Evolutionary conservation across 2,329 filamentous ascomycete genomes (phyloP).

Genomic region (Clonostachys chloroleuca): DNA sequence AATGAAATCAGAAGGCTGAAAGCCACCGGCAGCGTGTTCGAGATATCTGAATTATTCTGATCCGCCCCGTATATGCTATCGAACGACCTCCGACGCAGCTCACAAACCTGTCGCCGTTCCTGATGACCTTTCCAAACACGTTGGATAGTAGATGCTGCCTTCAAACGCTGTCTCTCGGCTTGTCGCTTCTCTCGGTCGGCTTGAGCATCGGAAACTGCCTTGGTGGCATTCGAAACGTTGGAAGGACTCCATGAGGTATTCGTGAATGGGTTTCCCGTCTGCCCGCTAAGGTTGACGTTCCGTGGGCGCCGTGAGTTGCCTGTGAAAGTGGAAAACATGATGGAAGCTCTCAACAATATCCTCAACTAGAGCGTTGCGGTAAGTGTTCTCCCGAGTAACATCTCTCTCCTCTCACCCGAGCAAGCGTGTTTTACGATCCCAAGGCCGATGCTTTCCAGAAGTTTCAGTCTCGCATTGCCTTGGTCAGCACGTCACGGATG

Average conservation of each 20-base stretch:
- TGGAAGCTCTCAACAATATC: background rate
- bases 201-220: slow-evolving; percentile 79
- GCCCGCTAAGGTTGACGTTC: slow-evolving; percentile 91
- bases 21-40: slow-evolving; percentile 28
- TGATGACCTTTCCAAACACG: slow-evolving; percentile 76
- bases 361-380: no score
- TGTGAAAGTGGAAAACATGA: slow-evolving; percentile 90
- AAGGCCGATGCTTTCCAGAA: no score
- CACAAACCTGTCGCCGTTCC: slow-evolving; percentile 53
- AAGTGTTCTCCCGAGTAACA: no score
- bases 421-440: no score
- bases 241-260: slow-evolving; percentile 53
- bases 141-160: slow-evolving; percentile 72
- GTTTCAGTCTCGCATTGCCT: no score
- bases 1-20: slow-evolving; percentile 44
- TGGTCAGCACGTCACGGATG: no score
- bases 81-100: slow-evolving; percentile 55
- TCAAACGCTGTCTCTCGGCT: slow-evolving; percentile 71
- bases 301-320: slow-evolving; percentile 80
- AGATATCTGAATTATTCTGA: background rate
- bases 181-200: slow-evolving; percentile 80
- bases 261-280: slow-evolving; percentile 75
- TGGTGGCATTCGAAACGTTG: slow-evolving; percentile 61
- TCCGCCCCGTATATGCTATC: slow-evolving; percentile 49
- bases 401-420: no score